These are phyloP conservation scores for Gossypium australe DNA, from an alignment of 345 rosid species.

Conservation along the genomic window DNA sequence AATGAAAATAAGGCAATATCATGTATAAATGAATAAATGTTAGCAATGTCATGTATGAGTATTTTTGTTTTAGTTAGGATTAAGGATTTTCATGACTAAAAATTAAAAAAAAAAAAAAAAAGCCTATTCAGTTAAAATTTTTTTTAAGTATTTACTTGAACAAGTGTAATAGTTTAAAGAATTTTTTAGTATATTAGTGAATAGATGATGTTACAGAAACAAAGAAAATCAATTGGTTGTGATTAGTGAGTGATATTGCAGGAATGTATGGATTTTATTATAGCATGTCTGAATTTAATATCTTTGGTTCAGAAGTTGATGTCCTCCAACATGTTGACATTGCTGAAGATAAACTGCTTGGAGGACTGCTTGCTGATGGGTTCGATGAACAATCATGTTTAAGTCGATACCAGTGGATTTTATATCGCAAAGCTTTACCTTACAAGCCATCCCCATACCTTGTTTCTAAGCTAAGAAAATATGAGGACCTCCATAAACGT, in stretches of 20 bases:
- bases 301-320: conserved; percentile 17
- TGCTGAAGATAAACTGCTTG: conserved; percentile 30
- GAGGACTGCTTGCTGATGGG: conserved; percentile 53
- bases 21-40: too few relatives aligned
- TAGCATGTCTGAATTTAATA: not conserved
- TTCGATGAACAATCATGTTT: conserved; percentile 45
- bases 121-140: too few relatives aligned
- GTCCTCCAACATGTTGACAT: conserved; percentile 17
- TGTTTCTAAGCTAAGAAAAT: conserved; percentile 50
- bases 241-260: not conserved
- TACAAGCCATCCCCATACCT: conserved; percentile 54
- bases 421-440: conserved; percentile 44
- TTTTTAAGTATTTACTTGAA: too few relatives aligned
- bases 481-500: conserved; percentile 53
- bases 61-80: too few relatives aligned
- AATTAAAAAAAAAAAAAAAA: too few relatives aligned
- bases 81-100: too few relatives aligned
- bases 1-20: too few relatives aligned
- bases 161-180: too few relatives aligned
- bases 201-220: not conserved
- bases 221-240: not conserved
- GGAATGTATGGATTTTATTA: not conserved
- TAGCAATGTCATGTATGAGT: too few relatives aligned
- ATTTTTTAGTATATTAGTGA: too few relatives aligned
- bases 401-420: conserved; percentile 46